These are phyloP conservation scores for Colletotrichum sp. DNA, from an alignment of 2,329 filamentous ascomycete species.

Conservation along the genomic window DNA sequence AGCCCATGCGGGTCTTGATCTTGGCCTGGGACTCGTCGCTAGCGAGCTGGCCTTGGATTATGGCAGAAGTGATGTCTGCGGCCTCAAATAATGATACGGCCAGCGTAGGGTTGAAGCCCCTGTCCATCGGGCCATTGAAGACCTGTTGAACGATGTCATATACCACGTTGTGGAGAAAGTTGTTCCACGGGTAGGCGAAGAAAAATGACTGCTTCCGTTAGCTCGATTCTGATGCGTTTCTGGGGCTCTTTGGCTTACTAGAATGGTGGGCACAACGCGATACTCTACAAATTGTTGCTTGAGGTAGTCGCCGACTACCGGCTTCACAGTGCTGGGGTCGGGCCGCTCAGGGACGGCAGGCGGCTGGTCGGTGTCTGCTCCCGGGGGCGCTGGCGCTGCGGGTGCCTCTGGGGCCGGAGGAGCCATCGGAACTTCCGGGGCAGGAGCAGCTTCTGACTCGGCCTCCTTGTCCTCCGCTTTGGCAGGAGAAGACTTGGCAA, in stretches of 20 bases:
- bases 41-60: conserved; percentile 86
- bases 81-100: conserved; percentile 93
- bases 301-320: conserved; percentile 91
- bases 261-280: conserved; percentile 90
- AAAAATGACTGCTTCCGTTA: conserved; percentile 78
- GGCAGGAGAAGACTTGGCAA: conserved; percentile 42
- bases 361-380: conserved; percentile 11
- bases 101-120: conserved; percentile 87
- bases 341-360: conserved; percentile 21
- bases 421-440: conserved; percentile 13
- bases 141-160: conserved; percentile 99
- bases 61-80: conserved; percentile 87
- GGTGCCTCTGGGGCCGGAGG: conserved; percentile 7
- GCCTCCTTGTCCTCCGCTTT: background rate
- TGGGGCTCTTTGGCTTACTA: conserved; percentile 65
- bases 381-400: conserved; percentile 1
- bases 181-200: conserved; percentile 99
- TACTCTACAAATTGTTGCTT: conserved; percentile 98
- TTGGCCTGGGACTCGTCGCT: conserved; percentile 86
- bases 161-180: conserved; percentile 98
- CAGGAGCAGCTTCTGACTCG: conserved; percentile 27
- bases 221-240: background rate
- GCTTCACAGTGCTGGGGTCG: conserved; percentile 42
- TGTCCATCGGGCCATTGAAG: conserved; percentile 97
- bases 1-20: conserved; percentile 90